Evolutionary conservation across 768 basidiomycete genomes (phyloP).

Genomic region (Lentinula lateritia): DNA sequence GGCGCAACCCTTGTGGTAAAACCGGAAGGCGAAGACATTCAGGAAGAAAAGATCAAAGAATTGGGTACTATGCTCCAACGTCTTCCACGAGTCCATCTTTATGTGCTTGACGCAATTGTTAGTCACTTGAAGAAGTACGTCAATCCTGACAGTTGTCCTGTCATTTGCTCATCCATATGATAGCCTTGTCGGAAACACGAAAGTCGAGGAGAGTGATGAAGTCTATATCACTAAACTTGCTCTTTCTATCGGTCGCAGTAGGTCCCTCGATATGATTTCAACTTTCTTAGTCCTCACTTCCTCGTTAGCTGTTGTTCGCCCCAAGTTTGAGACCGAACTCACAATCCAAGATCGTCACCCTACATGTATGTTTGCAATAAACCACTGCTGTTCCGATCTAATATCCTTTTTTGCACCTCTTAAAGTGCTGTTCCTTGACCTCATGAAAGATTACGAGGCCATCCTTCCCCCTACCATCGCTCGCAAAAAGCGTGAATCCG

Average conservation of each 20-base stretch:
- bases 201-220: conserved; percentile 66
- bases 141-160: neutral
- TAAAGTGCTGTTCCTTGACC: conserved; percentile 78
- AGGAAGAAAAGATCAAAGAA: conserved; percentile 59
- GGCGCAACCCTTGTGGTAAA: conserved; percentile 32
- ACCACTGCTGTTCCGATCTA: neutral
- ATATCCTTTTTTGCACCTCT: neutral
- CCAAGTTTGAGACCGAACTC: conserved; percentile 74
- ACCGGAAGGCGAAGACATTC: conserved; percentile 44
- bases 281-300: neutral
- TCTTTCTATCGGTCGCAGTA: conserved; percentile 81
- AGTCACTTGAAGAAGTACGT: conserved; percentile 70
- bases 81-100: conserved; percentile 74
- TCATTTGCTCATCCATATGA: conserved; percentile 4
- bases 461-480: conserved; percentile 79
- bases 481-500: conserved; percentile 83
- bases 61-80: conserved; percentile 58
- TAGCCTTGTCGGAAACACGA: conserved; percentile 68
- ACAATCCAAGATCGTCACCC: conserved; percentile 92
- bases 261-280: conserved; percentile 21
- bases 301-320: conserved; percentile 66
- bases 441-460: conserved; percentile 67
- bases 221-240: conserved; percentile 85
- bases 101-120: conserved; percentile 73
- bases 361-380: conserved; percentile 43